These are phyloP conservation scores for Strombidium stylifer DNA, from an alignment of 73 alveolate genomes.

Conservation along the genomic window DNA sequence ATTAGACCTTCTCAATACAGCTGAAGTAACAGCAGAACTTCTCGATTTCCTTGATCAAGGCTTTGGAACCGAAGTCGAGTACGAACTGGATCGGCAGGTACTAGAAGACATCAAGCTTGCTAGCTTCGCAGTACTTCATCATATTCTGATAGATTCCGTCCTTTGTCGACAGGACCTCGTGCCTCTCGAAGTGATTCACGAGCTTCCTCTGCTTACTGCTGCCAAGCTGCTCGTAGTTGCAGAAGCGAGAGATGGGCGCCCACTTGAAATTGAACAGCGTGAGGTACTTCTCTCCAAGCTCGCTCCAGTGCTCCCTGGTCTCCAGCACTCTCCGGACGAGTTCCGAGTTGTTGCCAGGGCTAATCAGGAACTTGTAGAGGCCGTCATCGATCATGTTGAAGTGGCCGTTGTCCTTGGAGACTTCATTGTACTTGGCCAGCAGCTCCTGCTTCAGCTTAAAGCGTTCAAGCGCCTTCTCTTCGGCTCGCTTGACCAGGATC, in stretches of 20 bases:
- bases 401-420: too few relatives aligned
- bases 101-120: slow-evolving; percentile 15
- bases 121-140: slow-evolving; percentile 25
- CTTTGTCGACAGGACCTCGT: slow-evolving; percentile 23
- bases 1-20: slow-evolving; percentile 11
- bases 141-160: slow-evolving; percentile 25
- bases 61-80: slow-evolving; percentile 19
- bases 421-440: too few relatives aligned
- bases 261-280: slow-evolving; percentile 54
- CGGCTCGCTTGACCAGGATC: too few relatives aligned
- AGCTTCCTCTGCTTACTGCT: slow-evolving; percentile 19
- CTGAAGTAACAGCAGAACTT: not conserved
- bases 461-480: too few relatives aligned
- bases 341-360: slow-evolving; percentile 25
- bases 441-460: too few relatives aligned
- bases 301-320: slow-evolving; percentile 41
- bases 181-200: slow-evolving; percentile 54
- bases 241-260: slow-evolving; percentile 58
- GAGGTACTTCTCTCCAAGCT: slow-evolving; percentile 27
- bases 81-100: slow-evolving; percentile 36
- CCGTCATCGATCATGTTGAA: too few relatives aligned
- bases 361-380: too few relatives aligned
- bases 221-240: slow-evolving; percentile 33
- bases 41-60: slow-evolving; percentile 6
- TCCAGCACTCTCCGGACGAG: slow-evolving; percentile 29